phyloP scores from a whole-genome alignment of 2,329 filamentous ascomycete genomes.

The Arthroderma sp. region DNA sequence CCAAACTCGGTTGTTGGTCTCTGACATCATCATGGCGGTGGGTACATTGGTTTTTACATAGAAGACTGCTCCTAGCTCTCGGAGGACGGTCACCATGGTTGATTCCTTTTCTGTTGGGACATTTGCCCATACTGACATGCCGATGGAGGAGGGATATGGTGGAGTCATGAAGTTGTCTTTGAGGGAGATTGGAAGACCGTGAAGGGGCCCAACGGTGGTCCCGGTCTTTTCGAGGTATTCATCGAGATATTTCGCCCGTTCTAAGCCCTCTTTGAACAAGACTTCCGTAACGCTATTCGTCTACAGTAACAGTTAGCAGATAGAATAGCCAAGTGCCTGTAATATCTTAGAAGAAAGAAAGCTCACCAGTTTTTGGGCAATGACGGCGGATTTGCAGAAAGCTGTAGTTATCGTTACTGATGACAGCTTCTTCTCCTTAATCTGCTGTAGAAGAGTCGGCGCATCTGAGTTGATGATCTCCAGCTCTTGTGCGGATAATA shows the following conservation, averaged over 20 bases:
- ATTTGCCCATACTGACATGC: constrained; percentile 10
- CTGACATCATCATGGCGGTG: constrained; percentile 32
- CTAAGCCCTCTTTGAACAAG: constrained; percentile 35
- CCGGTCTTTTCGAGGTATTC: constrained; percentile 27
- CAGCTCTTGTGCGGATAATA: constrained; percentile 42
- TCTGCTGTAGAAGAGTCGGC: constrained; percentile 22
- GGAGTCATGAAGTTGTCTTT: constrained; percentile 29
- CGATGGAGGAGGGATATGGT: constrained; percentile 12
- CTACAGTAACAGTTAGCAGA: constrained; percentile 19
- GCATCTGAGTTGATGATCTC: constrained; percentile 35
- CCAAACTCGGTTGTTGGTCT: constrained; percentile 31
- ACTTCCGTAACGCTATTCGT: constrained; percentile 49
- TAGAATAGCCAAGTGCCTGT: background rate
- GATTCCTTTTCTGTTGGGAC: constrained; percentile 15
- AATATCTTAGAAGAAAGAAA: background rate
- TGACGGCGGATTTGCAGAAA: constrained; percentile 29
- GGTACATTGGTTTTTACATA: constrained; percentile 30
- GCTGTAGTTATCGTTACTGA: constrained; percentile 10
- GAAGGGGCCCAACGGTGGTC: constrained; percentile 25
- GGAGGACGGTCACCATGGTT: constrained; percentile 26
- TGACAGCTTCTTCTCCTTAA: constrained; percentile 18
- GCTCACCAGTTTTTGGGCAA: constrained; percentile 22
- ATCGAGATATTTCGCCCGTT: constrained; percentile 25
- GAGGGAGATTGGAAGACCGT: constrained; percentile 30
- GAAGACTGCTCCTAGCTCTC: constrained; percentile 29